A percentile compares a stretch with the other conserved stretches of the same genome.
These are phyloP conservation scores for Ceratobasidium sp. DNA, from an alignment of 1,284 basidiomycete genomes.

Conservation along the genomic window DNA sequence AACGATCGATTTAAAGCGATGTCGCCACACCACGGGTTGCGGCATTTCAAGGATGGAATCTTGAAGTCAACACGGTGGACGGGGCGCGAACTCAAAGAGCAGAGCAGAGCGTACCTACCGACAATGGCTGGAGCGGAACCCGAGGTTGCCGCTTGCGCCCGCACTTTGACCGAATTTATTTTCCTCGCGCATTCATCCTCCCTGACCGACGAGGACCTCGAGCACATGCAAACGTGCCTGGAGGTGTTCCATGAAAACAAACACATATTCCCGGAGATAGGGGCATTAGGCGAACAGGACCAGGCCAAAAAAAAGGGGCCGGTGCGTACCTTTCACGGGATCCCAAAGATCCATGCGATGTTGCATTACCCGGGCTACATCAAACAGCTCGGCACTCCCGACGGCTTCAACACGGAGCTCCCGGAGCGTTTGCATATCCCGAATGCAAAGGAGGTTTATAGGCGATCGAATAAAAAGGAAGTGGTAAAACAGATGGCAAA, in stretches of 20 bases:
- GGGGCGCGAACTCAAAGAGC: slow-evolving; percentile 56
- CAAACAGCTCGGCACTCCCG: slow-evolving; percentile 24
- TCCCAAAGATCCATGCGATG: slow-evolving; percentile 42
- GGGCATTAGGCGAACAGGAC: slow-evolving; percentile 48
- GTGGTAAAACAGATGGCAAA: slow-evolving; percentile 35
- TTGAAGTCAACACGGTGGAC: slow-evolving; percentile 54
- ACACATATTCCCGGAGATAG: slow-evolving; percentile 55
- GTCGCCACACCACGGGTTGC: slow-evolving; percentile 6
- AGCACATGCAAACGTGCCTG: slow-evolving; percentile 53
- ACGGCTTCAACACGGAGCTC: slow-evolving; percentile 45
- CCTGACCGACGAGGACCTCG: slow-evolving; percentile 55
- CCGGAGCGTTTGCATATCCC: slow-evolving; percentile 47
- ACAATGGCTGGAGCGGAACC: slow-evolving; percentile 50
- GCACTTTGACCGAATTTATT: slow-evolving; percentile 58
- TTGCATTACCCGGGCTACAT: slow-evolving; percentile 39
- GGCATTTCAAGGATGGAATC: slow-evolving; percentile 17
- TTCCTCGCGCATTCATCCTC: slow-evolving; percentile 46
- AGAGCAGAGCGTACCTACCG: slow-evolving; percentile 56
- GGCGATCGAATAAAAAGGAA: slow-evolving; percentile 35
- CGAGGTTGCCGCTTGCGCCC: slow-evolving; percentile 47
- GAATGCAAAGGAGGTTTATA: slow-evolving; percentile 41
- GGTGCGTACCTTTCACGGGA: slow-evolving; percentile 57
- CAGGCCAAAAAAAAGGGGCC: slow-evolving; percentile 52
- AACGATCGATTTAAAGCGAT: slow-evolving; percentile 41
- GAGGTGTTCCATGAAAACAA: slow-evolving; percentile 56